phyloP scores from a whole-genome alignment of 305 asterid genomes.

The Nicotiana rustica region DNA sequence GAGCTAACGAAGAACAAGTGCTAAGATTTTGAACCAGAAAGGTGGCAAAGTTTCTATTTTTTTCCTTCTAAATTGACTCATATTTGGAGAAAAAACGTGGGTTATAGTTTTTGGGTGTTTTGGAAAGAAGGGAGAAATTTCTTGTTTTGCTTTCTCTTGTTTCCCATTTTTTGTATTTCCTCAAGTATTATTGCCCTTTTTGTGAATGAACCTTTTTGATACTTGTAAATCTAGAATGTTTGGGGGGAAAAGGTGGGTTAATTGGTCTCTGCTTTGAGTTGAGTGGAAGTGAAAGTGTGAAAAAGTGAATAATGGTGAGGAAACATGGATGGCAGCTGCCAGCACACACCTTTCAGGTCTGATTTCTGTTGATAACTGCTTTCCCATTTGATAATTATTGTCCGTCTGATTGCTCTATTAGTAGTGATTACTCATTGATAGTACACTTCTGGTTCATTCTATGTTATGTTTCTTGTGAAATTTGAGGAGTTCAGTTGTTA shows the following conservation, averaged over 20 bases:
- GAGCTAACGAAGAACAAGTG: not conserved
- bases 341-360: slow-evolving; percentile 96
- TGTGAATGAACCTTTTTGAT: not conserved
- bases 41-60: not conserved
- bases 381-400: slow-evolving; percentile 10
- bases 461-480: not conserved
- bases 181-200: not conserved
- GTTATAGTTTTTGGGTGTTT: slow-evolving; percentile 13
- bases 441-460: slow-evolving; percentile 15
- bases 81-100: slow-evolving; percentile 25
- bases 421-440: slow-evolving; percentile 2
- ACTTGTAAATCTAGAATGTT: not conserved
- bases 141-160: not conserved
- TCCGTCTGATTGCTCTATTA: slow-evolving; percentile 6
- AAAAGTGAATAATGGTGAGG: slow-evolving; percentile 70
- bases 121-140: not conserved
- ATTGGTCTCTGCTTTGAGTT: slow-evolving; percentile 4
- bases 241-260: not conserved
- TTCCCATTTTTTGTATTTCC: not conserved
- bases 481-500: not conserved
- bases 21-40: not conserved
- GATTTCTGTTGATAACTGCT: slow-evolving; percentile 17
- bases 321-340: slow-evolving; percentile 99
- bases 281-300: not conserved
- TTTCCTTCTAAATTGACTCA: not conserved